These are phyloP conservation scores for Phaseolus lunatus DNA, from an alignment of 306 rosid species.

Conservation along the genomic window DNA sequence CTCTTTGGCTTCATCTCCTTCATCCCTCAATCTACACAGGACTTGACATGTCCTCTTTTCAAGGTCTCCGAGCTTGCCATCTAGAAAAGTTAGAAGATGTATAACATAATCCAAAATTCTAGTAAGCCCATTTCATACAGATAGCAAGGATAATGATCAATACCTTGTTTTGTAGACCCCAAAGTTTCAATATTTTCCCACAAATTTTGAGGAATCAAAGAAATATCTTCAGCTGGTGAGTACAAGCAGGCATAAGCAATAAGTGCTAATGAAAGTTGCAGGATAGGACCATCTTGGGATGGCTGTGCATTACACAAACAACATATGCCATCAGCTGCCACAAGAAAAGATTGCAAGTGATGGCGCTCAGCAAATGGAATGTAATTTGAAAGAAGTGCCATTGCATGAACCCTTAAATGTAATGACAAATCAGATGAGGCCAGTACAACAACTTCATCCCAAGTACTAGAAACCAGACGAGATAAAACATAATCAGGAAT, in stretches of 20 bases:
- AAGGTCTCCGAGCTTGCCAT: slow-evolving; percentile 70
- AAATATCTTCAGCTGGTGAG: slow-evolving; percentile 79
- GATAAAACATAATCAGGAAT: slow-evolving; percentile 60
- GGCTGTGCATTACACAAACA: slow-evolving; percentile 61
- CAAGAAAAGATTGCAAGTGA: slow-evolving; percentile 78
- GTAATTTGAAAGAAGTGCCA: slow-evolving; percentile 78
- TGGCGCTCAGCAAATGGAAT: slow-evolving; percentile 78
- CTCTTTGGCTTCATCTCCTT: slow-evolving; percentile 82
- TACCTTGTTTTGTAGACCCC: slow-evolving; percentile 74
- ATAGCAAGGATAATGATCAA: slow-evolving; percentile 31
- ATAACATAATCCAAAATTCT: slow-evolving; percentile 31
- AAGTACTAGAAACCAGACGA: slow-evolving; percentile 81
- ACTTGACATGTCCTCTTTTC: slow-evolving; percentile 85
- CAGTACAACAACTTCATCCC: slow-evolving; percentile 82
- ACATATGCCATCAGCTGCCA: slow-evolving; percentile 73
- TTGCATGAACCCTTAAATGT: slow-evolving; percentile 69
- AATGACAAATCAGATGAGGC: slow-evolving; percentile 75
- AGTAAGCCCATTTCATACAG: slow-evolving; percentile 23
- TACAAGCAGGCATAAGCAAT: slow-evolving; percentile 82
- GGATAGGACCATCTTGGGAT: slow-evolving; percentile 69
- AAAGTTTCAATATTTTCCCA: slow-evolving; percentile 79
- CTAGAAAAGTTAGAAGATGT: slow-evolving; percentile 50
- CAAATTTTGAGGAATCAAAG: slow-evolving; percentile 77
- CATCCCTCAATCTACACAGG: slow-evolving; percentile 73
- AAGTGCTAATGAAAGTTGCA: slow-evolving; percentile 82